Evolutionary conservation across 345 rosid species (phyloP), one percentile per base, ranked within the genome.

Genomic region (Eucalyptus coolabah): DNA sequence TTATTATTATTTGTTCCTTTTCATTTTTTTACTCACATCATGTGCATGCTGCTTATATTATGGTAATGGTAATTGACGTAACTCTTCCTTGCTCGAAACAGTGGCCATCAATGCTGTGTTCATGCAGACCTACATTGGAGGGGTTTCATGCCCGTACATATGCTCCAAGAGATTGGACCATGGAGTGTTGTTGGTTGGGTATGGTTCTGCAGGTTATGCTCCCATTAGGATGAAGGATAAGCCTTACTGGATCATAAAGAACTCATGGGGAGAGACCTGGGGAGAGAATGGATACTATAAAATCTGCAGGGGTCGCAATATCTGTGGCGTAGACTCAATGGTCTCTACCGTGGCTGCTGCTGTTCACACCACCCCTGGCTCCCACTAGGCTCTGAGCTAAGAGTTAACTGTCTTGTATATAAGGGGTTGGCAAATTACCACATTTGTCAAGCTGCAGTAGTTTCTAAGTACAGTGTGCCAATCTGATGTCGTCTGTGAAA

Each of bases 41-140:
- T 80, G 2, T 51, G 9, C 60, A 18, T 17, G 69, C 82, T 88
- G 86, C 85, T 88, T 81, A 63, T 37, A 44, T 51, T 24, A 93
- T 92, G 44, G 15, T 72, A 19, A 72, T 72, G 28, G 45, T 37
- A 37, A 37, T 34, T 34, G 23, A 69, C 13, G 7, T 9, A 72
- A 19, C 26, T 72, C 45, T 72, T 37, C 45, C 45, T 72, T 37
- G 83, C 28, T 72, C 8, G 3, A 72, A 72, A 72, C 95, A 89
- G 99, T 97, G 90, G 99, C 95, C 19, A 96, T 97, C 91, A 97
- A 97, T 82, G 99, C 99, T 0, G 96, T 94, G 88, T 96, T 89
- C 92, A 97, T 97, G 99, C 99, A 97, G 90, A 97, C 99, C 69
- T 97, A 96, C 90, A 90, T 97, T 1, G 96, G 98, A 4, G 99